phyloP scores from a whole-genome alignment of 2,329 filamentous ascomycete species.

The Arthrinium puccinioides region DNA sequence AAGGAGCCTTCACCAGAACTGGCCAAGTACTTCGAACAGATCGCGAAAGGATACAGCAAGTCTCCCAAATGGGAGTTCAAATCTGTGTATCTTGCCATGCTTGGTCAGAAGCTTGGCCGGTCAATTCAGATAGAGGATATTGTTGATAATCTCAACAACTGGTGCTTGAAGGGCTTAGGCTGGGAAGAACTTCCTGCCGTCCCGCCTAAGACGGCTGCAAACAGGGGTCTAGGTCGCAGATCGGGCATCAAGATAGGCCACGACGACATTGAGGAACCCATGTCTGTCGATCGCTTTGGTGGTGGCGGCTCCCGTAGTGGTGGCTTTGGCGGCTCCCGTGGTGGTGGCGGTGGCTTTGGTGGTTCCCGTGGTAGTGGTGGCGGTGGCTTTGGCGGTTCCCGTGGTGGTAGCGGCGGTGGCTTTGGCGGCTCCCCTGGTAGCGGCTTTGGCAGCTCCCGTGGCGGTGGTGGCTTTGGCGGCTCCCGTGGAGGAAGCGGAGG shows the following conservation, averaged over 20 bases:
- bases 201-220: constrained; percentile 10
- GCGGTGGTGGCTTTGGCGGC: constrained; percentile 1
- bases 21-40: constrained; percentile 31
- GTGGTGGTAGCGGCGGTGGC: constrained; percentile 12
- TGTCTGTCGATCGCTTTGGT: not conserved
- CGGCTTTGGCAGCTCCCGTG: constrained; percentile 4
- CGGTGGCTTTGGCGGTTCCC: constrained; percentile 11
- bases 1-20: constrained; percentile 34
- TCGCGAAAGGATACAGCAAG: constrained; percentile 32
- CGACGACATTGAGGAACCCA: constrained; percentile 5
- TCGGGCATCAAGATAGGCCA: constrained; percentile 17
- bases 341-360: constrained; percentile 5
- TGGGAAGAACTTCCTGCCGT: constrained; percentile 40
- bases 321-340: constrained; percentile 3
- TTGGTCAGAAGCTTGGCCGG: constrained; percentile 42
- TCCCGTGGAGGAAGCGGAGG: not conserved
- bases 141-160: constrained; percentile 46
- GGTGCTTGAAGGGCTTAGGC: constrained; percentile 44
- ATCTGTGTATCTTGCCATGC: constrained; percentile 47
- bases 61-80: constrained; percentile 34
- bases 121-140: constrained; percentile 24
- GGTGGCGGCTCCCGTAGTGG: constrained; percentile 3
- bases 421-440: constrained; percentile 5
- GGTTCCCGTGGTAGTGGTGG: constrained; percentile 9
- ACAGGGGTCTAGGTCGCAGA: constrained; percentile 18